Evolutionary conservation across 2,329 filamentous ascomycete genomes (phyloP), one percentile per base, ranked within the genome.

Genomic region (Emergomyces orientalis): DNA sequence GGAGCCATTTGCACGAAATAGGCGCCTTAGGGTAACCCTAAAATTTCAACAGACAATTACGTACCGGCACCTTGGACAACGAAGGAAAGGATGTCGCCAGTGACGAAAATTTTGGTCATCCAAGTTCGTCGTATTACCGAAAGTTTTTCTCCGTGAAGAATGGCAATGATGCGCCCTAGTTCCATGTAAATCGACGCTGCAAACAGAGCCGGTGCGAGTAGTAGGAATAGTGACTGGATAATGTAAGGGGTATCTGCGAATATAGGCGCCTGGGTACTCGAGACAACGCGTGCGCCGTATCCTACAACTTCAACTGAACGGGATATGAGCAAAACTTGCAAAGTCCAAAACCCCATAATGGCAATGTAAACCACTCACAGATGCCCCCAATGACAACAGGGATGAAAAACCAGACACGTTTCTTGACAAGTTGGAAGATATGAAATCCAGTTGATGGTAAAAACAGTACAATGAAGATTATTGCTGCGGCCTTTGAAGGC

Each of bases 381-480:
- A 67, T 63, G 8, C 70, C 70, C 32, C 71, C 72, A n/a, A 73
- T 60, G 9, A 71, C 34, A 1, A 74, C 58, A 6, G 72, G 71
- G 32, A 72, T 67, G 49, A 71, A 70, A 52, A 70, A 73, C 67
- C 67, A 71, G 19, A 62, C 60, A 3, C 62, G 62, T 4, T 43
- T 75, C 37, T 70, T 76, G 27, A 76, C 65, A 61, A 81, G 72
- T 25, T 74, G 73, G 64, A 70, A 78, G 0, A 66, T 64, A 62
- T 82, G 80, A 0, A 68, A 62, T 1, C 66, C 43, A 2, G 80
- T 79, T 9, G 77, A 67, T 8, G 77, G 49, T 47, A 68, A 61
- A 67, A 82, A 82, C 0, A 84, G 67, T 30, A 76, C 64, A 17
- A 72, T 69, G 62, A 81, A 80, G 1, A 79, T 68, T 9, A 76